These are phyloP conservation scores for Phaeosphaeriaceae sp. DNA, from an alignment of 2,329 filamentous ascomycete genomes.

Conservation along the genomic window DNA sequence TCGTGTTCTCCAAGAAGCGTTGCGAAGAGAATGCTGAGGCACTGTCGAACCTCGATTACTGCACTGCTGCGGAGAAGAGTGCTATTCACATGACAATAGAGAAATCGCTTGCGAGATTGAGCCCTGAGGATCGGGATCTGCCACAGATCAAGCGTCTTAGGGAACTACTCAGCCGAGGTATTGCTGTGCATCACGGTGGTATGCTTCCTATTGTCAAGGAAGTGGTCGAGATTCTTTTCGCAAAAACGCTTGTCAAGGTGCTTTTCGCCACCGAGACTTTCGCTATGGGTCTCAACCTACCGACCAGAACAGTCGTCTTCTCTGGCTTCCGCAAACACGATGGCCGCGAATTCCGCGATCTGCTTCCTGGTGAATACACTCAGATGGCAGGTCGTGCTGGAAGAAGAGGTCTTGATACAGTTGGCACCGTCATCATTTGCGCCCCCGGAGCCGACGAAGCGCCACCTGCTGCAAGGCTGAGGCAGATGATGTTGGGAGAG, in stretches of 20 bases:
- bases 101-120: constrained; percentile 89
- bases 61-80: constrained; percentile 92
- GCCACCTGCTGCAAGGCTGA: constrained; percentile 80
- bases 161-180: constrained; percentile 84
- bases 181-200: constrained; percentile 95
- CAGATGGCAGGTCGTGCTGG: constrained; percentile 98
- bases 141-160: constrained; percentile 90
- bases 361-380: constrained; percentile 94
- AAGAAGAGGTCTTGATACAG: constrained; percentile 87
- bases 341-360: constrained; percentile 87
- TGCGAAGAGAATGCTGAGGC: constrained; percentile 98
- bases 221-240: constrained; percentile 95
- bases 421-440: constrained; percentile 94
- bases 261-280: constrained; percentile 98
- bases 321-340: constrained; percentile 97
- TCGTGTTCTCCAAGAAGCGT: constrained; percentile 97
- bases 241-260: constrained; percentile 93
- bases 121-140: constrained; percentile 86
- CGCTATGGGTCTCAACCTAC: constrained; percentile 96
- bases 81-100: constrained; percentile 97
- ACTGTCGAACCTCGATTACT: constrained; percentile 93
- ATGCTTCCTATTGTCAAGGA: constrained; percentile 97
- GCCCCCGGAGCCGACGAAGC: constrained; percentile 82
- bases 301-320: constrained; percentile 95
- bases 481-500: constrained; percentile 94